These are phyloP conservation scores for Plasmodium inui DNA, from an alignment of 169 alveolate species.

Conservation along the genomic window DNA sequence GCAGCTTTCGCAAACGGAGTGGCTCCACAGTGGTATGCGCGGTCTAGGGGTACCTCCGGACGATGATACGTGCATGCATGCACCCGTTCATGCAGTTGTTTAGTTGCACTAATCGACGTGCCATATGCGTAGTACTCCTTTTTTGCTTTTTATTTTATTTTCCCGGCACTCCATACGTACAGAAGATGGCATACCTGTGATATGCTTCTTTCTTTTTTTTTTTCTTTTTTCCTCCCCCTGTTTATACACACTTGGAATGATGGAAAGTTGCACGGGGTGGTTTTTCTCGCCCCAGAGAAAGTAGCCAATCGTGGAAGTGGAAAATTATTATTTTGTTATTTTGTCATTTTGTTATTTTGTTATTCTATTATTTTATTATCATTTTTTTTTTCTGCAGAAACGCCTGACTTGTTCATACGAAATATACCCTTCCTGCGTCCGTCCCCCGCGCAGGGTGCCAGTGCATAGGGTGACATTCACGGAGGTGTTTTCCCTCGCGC, in stretches of 20 bases:
- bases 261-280: neutral
- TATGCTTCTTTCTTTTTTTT: too few species aligned
- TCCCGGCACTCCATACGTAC: neutral
- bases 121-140: neutral
- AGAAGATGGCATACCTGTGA: neutral
- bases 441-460: neutral
- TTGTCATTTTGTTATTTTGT: too few species aligned
- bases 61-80: neutral
- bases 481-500: neutral
- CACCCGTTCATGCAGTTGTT: neutral
- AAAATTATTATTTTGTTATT: neutral
- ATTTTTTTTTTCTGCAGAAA: conserved; percentile 17
- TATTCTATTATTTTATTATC: neutral
- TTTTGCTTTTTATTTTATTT: neutral
- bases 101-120: neutral
- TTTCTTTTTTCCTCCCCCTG: neutral
- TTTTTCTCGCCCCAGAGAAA: neutral
- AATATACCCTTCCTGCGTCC: neutral
- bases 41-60: neutral
- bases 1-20: neutral
- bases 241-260: neutral
- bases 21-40: neutral
- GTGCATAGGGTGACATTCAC: neutral
- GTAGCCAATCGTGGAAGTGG: neutral
- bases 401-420: neutral